Percentiles rank a stretch among this genome's conserved stretches.
phyloP scores from a whole-genome alignment of 352 stramenopile genomes.

The Thraustochytrium striatum region DNA sequence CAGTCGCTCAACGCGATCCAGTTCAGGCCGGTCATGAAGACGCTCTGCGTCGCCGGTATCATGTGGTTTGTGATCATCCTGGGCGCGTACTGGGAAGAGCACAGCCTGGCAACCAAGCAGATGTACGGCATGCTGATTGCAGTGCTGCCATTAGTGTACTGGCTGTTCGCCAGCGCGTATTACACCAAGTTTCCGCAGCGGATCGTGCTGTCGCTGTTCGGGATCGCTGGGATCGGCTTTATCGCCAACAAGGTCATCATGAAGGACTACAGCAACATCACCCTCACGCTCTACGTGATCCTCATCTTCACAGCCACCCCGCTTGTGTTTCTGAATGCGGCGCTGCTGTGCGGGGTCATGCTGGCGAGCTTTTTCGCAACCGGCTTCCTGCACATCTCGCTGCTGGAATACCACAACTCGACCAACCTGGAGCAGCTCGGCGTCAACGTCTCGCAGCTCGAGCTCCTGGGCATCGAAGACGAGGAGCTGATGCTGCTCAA shows the following conservation, averaged over 20 bases:
- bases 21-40: not conserved
- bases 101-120: not conserved
- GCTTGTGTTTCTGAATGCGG: slow-evolving; percentile 46
- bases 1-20: not conserved
- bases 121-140: slow-evolving; percentile 11
- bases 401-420: not conserved
- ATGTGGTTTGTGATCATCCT: not conserved
- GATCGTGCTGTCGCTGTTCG: not conserved
- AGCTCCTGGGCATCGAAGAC: not conserved
- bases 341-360: not conserved
- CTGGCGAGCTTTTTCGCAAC: not conserved
- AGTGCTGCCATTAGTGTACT: not conserved
- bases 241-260: slow-evolving; percentile 3
- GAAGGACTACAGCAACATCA: slow-evolving; percentile 34
- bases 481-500: not conserved
- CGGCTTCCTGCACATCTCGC: not conserved
- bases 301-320: slow-evolving; percentile 74
- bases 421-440: not conserved
- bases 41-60: not conserved
- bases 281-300: slow-evolving; percentile 63
- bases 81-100: not conserved
- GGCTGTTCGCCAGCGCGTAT: not conserved
- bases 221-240: slow-evolving; percentile 15
- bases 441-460: not conserved
- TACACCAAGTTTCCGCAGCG: slow-evolving; percentile 28